A percentile compares a stretch with the other conserved stretches of the same genome.
These are phyloP conservation scores for Claviceps humidiphila DNA, from an alignment of 2,329 filamentous ascomycete species.

Conservation along the genomic window DNA sequence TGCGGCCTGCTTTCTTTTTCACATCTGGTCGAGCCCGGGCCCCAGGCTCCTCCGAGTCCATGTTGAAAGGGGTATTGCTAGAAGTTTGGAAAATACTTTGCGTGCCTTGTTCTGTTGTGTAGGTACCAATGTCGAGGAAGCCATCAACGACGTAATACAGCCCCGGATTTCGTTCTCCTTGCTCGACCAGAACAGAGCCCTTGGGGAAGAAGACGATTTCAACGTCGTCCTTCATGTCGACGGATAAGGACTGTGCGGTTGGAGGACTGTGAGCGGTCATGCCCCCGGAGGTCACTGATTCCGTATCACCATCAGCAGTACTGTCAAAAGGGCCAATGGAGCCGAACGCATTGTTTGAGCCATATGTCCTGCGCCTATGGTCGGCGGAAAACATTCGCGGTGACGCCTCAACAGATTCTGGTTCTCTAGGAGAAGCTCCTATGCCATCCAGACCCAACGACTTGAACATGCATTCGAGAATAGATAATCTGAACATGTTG, in stretches of 20 bases:
- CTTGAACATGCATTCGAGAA: conserved; percentile 92
- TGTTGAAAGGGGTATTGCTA: conserved; percentile 11
- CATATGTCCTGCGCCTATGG: conserved; percentile 59
- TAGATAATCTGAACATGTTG: conserved; percentile 73
- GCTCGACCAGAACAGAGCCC: conserved; percentile 85
- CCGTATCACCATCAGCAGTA: conserved; percentile 68
- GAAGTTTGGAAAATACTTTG: conserved; percentile 21
- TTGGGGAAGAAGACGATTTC: conserved; percentile 97
- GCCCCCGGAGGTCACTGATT: conserved; percentile 66
- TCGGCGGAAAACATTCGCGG: conserved; percentile 78
- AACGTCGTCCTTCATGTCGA: conserved; percentile 80
- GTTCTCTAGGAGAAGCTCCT: conserved; percentile 50
- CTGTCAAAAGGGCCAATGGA: conserved; percentile 74
- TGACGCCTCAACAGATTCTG: conserved; percentile 70
- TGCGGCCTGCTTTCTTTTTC: conserved; percentile 27
- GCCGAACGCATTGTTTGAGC: conserved; percentile 63
- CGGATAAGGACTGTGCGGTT: conserved; percentile 51
- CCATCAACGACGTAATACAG: conserved; percentile 97
- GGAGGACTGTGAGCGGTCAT: conserved; percentile 47
- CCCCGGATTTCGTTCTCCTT: conserved; percentile 91
- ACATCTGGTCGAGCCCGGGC: background rate
- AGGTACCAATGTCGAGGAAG: conserved; percentile 87
- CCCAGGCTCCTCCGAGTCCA: background rate
- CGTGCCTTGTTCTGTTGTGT: conserved; percentile 22
- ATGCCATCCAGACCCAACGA: conserved; percentile 69